A percentile compares a stretch with the other conserved stretches of the same genome.
phyloP scores from a whole-genome alignment of 106 monocot species.

The Dioscorea alata region DNA sequence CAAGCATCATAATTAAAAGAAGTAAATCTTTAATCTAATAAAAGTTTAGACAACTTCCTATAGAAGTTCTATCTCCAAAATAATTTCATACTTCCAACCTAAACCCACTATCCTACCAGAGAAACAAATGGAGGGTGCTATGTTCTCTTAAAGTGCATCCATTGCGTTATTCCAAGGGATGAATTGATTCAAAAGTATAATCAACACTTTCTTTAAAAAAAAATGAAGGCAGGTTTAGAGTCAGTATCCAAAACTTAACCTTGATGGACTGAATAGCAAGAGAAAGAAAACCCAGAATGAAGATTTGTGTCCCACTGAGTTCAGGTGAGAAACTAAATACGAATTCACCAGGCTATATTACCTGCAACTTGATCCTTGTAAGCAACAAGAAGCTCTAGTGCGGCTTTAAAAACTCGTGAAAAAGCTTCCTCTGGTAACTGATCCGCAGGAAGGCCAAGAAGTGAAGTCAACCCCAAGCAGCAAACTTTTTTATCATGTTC shows the following conservation, averaged over 20 bases:
- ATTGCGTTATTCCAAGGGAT: too few relatives aligned
- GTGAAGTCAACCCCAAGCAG: slow-evolving; percentile 91
- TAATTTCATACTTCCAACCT: too few relatives aligned
- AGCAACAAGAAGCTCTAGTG: slow-evolving; percentile 77
- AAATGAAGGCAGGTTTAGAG: neutral
- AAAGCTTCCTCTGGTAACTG: slow-evolving; percentile 78
- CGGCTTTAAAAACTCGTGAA: slow-evolving; percentile 61
- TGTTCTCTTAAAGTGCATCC: too few relatives aligned
- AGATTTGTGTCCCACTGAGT: neutral
- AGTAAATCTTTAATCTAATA: too few relatives aligned
- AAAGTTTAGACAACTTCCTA: too few relatives aligned
- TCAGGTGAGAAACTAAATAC: neutral
- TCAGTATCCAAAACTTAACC: neutral
- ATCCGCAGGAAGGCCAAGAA: slow-evolving; percentile 62
- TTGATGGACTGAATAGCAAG: neutral
- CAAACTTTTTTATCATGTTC: slow-evolving; percentile 98
- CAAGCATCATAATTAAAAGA: too few relatives aligned
- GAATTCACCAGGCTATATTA: slow-evolving; percentile 6
- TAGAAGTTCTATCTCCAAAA: too few relatives aligned
- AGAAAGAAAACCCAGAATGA: neutral
- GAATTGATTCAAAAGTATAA: neutral
- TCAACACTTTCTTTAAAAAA: neutral
- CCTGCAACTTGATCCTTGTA: slow-evolving; percentile 99
- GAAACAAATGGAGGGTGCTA: too few relatives aligned
- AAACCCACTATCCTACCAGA: too few relatives aligned